Percentiles rank a stretch among this genome's conserved stretches.
Evolutionary conservation across 202 grass and related monocot genomes (phyloP).

Genomic region (Zoysia matrella): DNA sequence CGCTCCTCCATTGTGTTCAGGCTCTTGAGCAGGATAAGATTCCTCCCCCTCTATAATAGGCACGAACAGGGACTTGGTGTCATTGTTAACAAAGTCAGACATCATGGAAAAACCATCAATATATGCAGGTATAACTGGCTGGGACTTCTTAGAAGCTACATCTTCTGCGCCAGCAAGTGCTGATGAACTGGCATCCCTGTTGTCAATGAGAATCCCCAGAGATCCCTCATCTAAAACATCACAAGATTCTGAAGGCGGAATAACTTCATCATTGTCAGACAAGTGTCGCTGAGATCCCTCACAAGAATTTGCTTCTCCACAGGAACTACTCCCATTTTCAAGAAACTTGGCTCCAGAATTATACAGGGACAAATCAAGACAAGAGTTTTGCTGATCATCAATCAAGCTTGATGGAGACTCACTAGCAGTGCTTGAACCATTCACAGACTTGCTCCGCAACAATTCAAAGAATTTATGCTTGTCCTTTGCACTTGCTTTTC

Average conservation of each 20-base stretch:
- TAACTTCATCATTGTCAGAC: slow-evolving; percentile 56
- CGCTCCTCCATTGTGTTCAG: not conserved
- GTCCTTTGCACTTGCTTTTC: not conserved
- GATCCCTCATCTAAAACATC: slow-evolving; percentile 39
- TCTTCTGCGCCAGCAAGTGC: not conserved
- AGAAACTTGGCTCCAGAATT: slow-evolving; percentile 42
- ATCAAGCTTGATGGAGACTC: too few relatives aligned
- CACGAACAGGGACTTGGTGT: slow-evolving; percentile 19
- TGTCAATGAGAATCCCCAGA: slow-evolving; percentile 36
- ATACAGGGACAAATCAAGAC: slow-evolving; percentile 46
- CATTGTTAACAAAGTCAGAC: slow-evolving; percentile 8
- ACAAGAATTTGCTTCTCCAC: slow-evolving; percentile 49
- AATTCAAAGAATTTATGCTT: too few relatives aligned
- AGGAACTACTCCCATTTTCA: slow-evolving; percentile 53
- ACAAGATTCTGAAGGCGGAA: slow-evolving; percentile 36
- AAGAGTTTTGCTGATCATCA: not conserved
- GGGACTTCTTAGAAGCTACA: not conserved
- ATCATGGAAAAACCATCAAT: slow-evolving; percentile 23
- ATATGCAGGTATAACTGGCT: slow-evolving; percentile 36
- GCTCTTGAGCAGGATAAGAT: slow-evolving; percentile 1
- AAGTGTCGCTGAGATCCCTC: slow-evolving; percentile 53
- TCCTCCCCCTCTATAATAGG: slow-evolving; percentile 31
- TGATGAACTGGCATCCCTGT: slow-evolving; percentile 22
- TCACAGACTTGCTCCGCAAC: too few relatives aligned
- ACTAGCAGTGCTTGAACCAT: too few relatives aligned